Conservation (phyloP, 352 stramenopile species). For the Salisapilia sapeloensis region DNA sequence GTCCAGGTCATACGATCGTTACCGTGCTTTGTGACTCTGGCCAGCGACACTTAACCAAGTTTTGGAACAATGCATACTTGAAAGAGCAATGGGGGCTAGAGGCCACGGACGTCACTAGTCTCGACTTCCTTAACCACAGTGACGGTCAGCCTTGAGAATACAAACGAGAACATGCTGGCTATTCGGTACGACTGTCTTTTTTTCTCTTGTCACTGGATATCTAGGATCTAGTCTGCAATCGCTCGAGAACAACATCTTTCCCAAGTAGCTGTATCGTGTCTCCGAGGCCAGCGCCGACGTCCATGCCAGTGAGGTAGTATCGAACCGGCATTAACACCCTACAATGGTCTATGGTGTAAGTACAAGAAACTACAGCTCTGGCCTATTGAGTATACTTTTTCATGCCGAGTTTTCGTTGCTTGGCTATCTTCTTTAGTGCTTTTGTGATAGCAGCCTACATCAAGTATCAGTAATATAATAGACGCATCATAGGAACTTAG, state of each 20-base stretch:
- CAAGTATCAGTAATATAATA: background rate
- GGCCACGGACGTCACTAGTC: constrained; percentile 15
- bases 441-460: constrained; percentile 57
- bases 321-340: constrained; percentile 80
- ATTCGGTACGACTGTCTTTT: no score
- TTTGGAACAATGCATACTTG: constrained; percentile 72
- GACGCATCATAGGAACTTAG: background rate
- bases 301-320: constrained; percentile 76
- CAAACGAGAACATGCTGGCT: no score
- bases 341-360: no score
- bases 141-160: constrained; percentile 45
- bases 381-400: constrained; percentile 42
- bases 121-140: constrained; percentile 61
- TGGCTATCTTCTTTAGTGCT: constrained; percentile 57
- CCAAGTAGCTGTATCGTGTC: constrained; percentile 71
- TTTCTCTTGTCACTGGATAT: no score
- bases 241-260: constrained; percentile 28
- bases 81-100: constrained; percentile 44
- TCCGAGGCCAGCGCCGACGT: constrained; percentile 63
- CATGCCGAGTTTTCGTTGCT: constrained; percentile 52
- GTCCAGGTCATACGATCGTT: constrained; percentile 65
- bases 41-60: constrained; percentile 79
- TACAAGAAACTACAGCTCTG: constrained; percentile 2
- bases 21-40: constrained; percentile 83
- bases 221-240: no score